A percentile compares a stretch with the other conserved stretches of the same genome.
phyloP scores from a whole-genome alignment of 2,329 filamentous ascomycete genomes.

The Phyllosticta citriasiana region DNA sequence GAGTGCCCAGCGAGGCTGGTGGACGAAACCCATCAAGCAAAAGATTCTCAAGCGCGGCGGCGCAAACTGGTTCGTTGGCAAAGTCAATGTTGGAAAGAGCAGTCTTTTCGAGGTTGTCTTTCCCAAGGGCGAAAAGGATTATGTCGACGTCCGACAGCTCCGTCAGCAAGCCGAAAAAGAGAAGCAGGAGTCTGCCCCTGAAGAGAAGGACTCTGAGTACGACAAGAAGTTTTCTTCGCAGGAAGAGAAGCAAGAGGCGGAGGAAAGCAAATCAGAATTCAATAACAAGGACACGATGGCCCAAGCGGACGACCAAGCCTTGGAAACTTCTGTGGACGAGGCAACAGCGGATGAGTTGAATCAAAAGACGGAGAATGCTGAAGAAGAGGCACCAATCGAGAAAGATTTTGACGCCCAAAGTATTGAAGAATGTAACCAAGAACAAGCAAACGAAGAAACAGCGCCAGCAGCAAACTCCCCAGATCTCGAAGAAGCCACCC shows the following conservation, averaged over 20 bases:
- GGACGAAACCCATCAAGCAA: constrained; percentile 78
- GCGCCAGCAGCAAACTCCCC: neutral
- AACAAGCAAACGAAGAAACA: constrained; percentile 5
- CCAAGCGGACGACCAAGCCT: constrained; percentile 17
- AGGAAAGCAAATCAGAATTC: neutral
- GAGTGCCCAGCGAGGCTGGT: constrained; percentile 79
- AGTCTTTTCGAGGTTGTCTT: constrained; percentile 80
- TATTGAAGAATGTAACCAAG: constrained; percentile 10
- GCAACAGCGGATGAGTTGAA: neutral
- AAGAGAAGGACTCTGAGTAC: constrained; percentile 7
- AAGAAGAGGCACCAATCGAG: too few species aligned
- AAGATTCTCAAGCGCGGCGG: constrained; percentile 77
- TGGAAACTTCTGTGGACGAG: neutral
- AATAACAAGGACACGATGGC: constrained; percentile 20
- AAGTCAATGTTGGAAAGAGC: constrained; percentile 95
- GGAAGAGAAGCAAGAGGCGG: neutral
- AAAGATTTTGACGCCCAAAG: neutral
- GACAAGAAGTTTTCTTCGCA: neutral
- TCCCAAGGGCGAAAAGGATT: constrained; percentile 51
- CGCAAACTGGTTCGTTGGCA: constrained; percentile 93
- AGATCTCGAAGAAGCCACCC: constrained; percentile 16
- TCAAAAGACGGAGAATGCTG: too few species aligned
- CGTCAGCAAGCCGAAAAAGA: constrained; percentile 24
- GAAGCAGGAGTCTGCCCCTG: constrained; percentile 17
- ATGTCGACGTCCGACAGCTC: constrained; percentile 23